Evolutionary conservation across 164 flowering plant genomes (phyloP).

Genomic region (Berberis vulgaris): DNA sequence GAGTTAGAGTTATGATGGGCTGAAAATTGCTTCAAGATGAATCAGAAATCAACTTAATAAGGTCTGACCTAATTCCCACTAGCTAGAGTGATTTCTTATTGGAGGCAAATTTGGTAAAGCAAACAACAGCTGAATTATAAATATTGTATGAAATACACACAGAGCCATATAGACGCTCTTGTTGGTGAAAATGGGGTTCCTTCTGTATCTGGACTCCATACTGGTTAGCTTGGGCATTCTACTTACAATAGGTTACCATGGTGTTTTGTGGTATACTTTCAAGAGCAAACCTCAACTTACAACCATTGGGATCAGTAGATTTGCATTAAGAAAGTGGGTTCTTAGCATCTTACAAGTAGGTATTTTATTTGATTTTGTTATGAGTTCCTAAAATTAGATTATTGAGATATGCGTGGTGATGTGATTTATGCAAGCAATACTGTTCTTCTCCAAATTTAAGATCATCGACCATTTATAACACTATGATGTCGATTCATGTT

Average conservation of each 20-base stretch:
- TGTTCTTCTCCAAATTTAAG: no score
- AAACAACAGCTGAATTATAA: no score
- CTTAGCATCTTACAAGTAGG: conserved; percentile 37
- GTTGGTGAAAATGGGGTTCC: conserved; percentile 4
- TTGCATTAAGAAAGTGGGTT: conserved; percentile 38
- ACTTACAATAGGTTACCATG: conserved; percentile 61
- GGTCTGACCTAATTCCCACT: no score
- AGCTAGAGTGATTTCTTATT: no score
- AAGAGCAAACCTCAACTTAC: conserved; percentile 38
- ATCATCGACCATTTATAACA: no score
- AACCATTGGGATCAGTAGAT: conserved; percentile 26
- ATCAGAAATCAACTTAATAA: no score
- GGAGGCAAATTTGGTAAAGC: no score
- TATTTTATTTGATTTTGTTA: neutral
- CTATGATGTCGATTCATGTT: no score
- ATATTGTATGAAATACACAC: no score
- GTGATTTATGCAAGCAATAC: neutral
- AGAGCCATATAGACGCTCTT: no score
- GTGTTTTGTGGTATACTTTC: conserved; percentile 44
- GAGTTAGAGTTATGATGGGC: no score
- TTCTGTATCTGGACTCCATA: conserved; percentile 34
- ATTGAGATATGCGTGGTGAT: neutral
- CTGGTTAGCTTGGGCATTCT: conserved; percentile 54
- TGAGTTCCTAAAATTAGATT: neutral
- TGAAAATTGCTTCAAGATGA: no score